Base-by-base conservation (phyloP, 768 basidiomycete genomes). In the Pisolithus tinctorius region DNA sequence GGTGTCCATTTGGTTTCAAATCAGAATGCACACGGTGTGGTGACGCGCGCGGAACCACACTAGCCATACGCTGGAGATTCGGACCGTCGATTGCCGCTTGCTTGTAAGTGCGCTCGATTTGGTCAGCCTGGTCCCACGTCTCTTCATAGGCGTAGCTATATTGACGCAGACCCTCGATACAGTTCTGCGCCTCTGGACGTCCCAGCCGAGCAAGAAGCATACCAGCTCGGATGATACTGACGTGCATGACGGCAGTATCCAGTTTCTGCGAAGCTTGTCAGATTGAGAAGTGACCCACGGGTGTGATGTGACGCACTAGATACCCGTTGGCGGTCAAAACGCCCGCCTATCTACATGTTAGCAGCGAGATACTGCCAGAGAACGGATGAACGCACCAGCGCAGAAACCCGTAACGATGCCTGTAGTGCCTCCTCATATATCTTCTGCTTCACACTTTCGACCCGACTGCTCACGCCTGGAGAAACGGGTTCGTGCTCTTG, bases 131-230 rank as follows among this genome's bases (percentile, higher is more conserved):
- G 27, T 89, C 88, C 38, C 81, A 86, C 29, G 88, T 84, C 58
- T 92, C 88, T 63, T 91, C 91, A 58, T 91, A 92, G 17, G 89
- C 86, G 59, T 83, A 80, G 60, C 87, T 87, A 63, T 94, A 94
- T 68, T 96, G 93, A 60, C 88, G 79, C 23, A 96, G 75, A 27
- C 88, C 93, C 23, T 78, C 80, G 59, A 95, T 84, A 65, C 93
- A 95, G 59, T 86, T 84, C 49, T 76, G 69, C 30, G 88, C 90
- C 67, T 94, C 93, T 1, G 83, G 82, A 17, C 89, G 83, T 6
- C 86, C 92, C n/a, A 87, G 69, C 25, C 83, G 79, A 5, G 91
- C 93, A 48, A 95, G 79, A 13, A 93, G 73, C 45, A 77, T 81
- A 11, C 93, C 93, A 0, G 92, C 87, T 54, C 88, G 84, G 55